Conservation (phyloP, 768 basidiomycete species). For the Panaeolus papilionaceus region DNA sequence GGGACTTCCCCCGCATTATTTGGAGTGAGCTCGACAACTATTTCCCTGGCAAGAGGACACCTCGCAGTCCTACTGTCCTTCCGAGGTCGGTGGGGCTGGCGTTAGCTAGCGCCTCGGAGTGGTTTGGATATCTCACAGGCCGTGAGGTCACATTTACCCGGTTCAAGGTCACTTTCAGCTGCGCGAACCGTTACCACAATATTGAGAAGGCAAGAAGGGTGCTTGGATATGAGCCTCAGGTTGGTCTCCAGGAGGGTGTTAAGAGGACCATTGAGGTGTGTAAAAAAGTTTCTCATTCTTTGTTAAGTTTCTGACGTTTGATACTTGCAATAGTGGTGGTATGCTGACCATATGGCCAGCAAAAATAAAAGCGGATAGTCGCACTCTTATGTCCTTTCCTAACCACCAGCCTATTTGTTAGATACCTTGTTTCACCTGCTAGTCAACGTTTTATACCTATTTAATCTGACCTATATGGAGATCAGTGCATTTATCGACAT, state of each 20-base stretch:
- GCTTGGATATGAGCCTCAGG: slow-evolving; percentile 91
- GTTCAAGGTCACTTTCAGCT: slow-evolving; percentile 83
- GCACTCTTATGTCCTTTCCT: background rate
- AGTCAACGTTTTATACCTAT: slow-evolving; percentile 11
- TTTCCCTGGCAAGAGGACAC: slow-evolving; percentile 59
- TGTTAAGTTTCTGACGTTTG: background rate
- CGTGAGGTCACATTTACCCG: slow-evolving; percentile 86
- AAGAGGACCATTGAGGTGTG: slow-evolving; percentile 77
- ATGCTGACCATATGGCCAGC: slow-evolving; percentile 44
- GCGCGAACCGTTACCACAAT: slow-evolving; percentile 86
- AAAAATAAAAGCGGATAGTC: slow-evolving; percentile 46
- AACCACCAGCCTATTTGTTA: slow-evolving; percentile 7
- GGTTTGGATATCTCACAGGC: slow-evolving; percentile 73
- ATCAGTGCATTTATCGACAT: background rate
- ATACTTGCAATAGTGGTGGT: slow-evolving; percentile 49
- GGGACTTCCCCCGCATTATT: slow-evolving; percentile 88
- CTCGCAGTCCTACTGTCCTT: slow-evolving; percentile 49
- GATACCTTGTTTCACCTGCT: slow-evolving; percentile 11
- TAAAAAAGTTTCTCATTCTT: background rate
- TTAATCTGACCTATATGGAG: background rate
- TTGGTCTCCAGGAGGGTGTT: slow-evolving; percentile 89
- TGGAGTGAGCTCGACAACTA: slow-evolving; percentile 74
- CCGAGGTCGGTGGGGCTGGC: slow-evolving; percentile 70
- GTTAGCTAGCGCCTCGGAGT: slow-evolving; percentile 77
- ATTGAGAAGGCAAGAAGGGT: slow-evolving; percentile 93